These are phyloP conservation scores for Aquilaria malaccensis DNA, from an alignment of 345 rosid species.

Conservation along the genomic window DNA sequence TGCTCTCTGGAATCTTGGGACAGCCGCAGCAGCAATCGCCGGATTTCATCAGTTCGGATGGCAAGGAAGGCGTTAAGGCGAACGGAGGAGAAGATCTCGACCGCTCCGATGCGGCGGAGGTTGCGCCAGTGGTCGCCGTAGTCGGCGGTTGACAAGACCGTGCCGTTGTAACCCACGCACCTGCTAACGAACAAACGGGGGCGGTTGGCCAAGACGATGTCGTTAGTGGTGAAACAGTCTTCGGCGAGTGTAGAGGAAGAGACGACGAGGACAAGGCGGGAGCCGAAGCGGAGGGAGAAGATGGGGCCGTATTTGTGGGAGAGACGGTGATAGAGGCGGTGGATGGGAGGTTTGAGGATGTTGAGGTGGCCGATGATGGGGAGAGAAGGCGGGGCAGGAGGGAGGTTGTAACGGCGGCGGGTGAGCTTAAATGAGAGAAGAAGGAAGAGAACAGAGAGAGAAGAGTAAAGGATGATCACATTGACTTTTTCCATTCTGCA, in stretches of 20 bases:
- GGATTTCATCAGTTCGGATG: constrained; percentile 18
- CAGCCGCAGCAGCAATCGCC: constrained; percentile 12
- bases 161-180: background rate
- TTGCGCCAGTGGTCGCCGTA: constrained; percentile 27
- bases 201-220: background rate
- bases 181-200: background rate
- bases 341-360: background rate
- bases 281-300: background rate
- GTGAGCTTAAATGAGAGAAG: too few relatives aligned
- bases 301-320: constrained; percentile 1
- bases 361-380: constrained; percentile 1
- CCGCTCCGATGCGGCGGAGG: constrained; percentile 13
- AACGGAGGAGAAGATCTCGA: constrained; percentile 14
- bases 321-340: background rate
- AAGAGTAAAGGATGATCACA: too few relatives aligned
- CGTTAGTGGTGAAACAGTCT: background rate
- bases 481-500: too few relatives aligned
- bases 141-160: constrained; percentile 8
- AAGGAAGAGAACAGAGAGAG: too few relatives aligned
- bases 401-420: background rate
- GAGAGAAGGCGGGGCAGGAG: background rate
- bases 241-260: background rate
- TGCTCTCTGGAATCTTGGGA: background rate
- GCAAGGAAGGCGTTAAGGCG: constrained; percentile 1
- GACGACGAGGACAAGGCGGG: background rate